Percentiles rank a stretch among this genome's conserved stretches.
phyloP scores from a whole-genome alignment of 108 stramenopile species.

The Cyclotella sp. region DNA sequence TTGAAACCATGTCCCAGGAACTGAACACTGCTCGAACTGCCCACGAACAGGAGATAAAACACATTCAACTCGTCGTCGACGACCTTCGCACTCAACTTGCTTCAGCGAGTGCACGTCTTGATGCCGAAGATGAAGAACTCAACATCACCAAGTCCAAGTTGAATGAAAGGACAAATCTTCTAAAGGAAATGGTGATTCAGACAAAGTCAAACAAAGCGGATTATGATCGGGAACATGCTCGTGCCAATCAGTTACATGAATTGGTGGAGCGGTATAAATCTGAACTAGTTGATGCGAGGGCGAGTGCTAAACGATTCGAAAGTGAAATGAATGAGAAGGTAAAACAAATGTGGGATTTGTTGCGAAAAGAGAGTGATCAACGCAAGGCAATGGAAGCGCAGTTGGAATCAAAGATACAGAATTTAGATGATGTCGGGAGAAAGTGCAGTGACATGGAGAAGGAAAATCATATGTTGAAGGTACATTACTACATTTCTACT shows the following conservation, averaged over 20 bases:
- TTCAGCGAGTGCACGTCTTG: constrained; percentile 22
- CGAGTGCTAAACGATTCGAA: not conserved
- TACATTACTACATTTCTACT: too few species aligned
- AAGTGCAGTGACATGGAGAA: constrained; percentile 32
- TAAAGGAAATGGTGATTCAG: constrained; percentile 41
- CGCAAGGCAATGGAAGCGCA: constrained; percentile 26
- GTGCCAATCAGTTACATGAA: constrained; percentile 24
- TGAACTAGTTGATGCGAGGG: constrained; percentile 10
- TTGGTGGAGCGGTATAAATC: constrained; percentile 15
- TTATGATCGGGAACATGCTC: constrained; percentile 21
- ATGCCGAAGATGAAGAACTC: constrained; percentile 25
- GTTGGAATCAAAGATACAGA: constrained; percentile 25
- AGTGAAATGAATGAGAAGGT: constrained; percentile 14
- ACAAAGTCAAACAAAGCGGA: constrained; percentile 26
- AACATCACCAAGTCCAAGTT: constrained; percentile 25
- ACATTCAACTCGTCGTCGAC: constrained; percentile 9
- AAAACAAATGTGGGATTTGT: constrained; percentile 22
- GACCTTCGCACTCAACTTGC: constrained; percentile 23
- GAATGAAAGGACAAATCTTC: constrained; percentile 37
- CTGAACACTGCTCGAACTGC: constrained; percentile 5
- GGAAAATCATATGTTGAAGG: constrained; percentile 21
- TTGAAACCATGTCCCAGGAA: constrained; percentile 22
- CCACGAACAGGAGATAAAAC: constrained; percentile 22
- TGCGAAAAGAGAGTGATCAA: constrained; percentile 39
- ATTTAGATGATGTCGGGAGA: constrained; percentile 22